phyloP scores from a whole-genome alignment of 176 grass and related monocot genomes.

The Oryza longistaminata region DNA sequence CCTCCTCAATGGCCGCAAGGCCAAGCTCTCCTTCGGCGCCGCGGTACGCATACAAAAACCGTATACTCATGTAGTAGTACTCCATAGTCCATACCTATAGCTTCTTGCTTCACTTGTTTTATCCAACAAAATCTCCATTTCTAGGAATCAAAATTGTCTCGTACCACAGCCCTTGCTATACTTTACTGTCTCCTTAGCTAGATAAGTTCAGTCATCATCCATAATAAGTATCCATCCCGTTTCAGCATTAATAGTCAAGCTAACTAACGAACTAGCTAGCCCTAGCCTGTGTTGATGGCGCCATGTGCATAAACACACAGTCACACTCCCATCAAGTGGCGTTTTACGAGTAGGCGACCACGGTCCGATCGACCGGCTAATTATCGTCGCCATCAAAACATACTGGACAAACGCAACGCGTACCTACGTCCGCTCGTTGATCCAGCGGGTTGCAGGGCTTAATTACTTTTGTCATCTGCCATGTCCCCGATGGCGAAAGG shows the following conservation, averaged over 20 bases:
- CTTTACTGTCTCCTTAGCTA: background rate
- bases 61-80: background rate
- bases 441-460: background rate
- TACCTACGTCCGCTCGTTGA: background rate
- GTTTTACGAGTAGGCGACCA: background rate
- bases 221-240: background rate
- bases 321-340: background rate
- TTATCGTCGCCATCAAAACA: slow-evolving; percentile 7
- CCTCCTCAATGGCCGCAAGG: slow-evolving; percentile 91
- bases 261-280: background rate
- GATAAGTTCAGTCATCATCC: slow-evolving; percentile 8
- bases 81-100: too few relatives aligned
- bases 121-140: background rate
- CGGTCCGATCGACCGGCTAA: background rate
- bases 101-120: background rate
- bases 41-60: slow-evolving; percentile 49
- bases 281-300: background rate
- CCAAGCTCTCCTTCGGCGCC: slow-evolving; percentile 96
- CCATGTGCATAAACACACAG: background rate
- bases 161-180: background rate
- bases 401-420: background rate
- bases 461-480: slow-evolving; percentile 22
- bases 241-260: slow-evolving; percentile 6
- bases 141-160: background rate
- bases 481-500: background rate